Percentiles rank a stretch among this genome's conserved stretches.
These are phyloP conservation scores for Yamadazyma spencermartinsiae DNA, from an alignment of 1,139 yeast species.

Conservation along the genomic window DNA sequence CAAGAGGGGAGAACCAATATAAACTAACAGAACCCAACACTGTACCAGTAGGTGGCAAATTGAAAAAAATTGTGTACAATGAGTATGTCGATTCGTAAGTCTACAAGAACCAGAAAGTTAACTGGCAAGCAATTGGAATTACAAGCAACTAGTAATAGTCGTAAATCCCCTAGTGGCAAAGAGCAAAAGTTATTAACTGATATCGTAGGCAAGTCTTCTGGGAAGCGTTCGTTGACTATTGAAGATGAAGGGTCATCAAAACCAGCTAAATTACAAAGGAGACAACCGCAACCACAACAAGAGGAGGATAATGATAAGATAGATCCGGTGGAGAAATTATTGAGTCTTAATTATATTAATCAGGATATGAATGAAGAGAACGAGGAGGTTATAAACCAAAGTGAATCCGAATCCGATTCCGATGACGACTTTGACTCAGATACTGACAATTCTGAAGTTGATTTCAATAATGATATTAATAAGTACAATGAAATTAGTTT, in stretches of 20 bases:
- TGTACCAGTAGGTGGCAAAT: not conserved
- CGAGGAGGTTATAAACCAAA: constrained; percentile 5
- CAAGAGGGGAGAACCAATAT: not conserved
- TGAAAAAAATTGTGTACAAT: constrained; percentile 1
- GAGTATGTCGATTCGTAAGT: constrained; percentile 32
- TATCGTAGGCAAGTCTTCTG: not conserved
- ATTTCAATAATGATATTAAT: constrained; percentile 13
- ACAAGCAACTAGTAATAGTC: not conserved
- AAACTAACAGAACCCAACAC: too few relatives aligned
- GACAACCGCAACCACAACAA: constrained; percentile 7
- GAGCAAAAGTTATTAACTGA: not conserved
- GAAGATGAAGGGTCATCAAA: not conserved
- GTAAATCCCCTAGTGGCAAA: not conserved
- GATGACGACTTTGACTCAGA: constrained; percentile 4
- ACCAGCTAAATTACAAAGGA: constrained; percentile 4
- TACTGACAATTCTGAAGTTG: constrained; percentile 7
- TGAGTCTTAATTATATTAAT: constrained; percentile 29
- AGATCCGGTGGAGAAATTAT: constrained; percentile 47
- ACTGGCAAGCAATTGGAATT: constrained; percentile 5
- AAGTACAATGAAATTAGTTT: constrained; percentile 21
- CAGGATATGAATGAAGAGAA: constrained; percentile 12
- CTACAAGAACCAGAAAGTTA: constrained; percentile 28
- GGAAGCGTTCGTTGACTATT: not conserved
- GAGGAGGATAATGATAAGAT: constrained; percentile 30
- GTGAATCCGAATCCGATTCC: constrained; percentile 9